Conservation (phyloP, 2,329 filamentous ascomycete species). For the Aquanectria penicillioides region DNA sequence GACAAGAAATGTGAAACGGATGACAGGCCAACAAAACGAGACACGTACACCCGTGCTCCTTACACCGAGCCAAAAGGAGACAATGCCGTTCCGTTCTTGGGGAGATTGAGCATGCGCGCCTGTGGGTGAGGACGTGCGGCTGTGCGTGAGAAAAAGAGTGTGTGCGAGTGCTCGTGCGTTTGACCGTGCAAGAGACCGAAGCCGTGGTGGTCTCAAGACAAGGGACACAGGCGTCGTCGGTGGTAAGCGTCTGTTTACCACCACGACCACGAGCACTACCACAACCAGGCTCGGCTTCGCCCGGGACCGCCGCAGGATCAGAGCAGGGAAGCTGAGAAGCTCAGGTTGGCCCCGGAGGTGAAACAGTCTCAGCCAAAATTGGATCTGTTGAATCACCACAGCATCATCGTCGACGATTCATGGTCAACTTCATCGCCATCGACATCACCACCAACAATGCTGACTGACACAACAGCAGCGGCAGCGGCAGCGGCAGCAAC, state of each 20-base stretch:
- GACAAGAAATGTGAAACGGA: conserved; percentile 37
- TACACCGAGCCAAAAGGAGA: conserved; percentile 26
- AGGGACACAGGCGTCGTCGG: background rate
- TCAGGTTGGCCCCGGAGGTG: conserved; percentile 30
- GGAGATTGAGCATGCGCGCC: conserved; percentile 33
- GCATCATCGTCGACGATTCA: conserved; percentile 12
- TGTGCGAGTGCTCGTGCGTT: conserved; percentile 29
- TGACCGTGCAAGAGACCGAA: conserved; percentile 25
- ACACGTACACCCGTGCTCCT: conserved; percentile 32
- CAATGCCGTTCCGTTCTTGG: conserved; percentile 29
- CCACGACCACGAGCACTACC: too few species aligned
- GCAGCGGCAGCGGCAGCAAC: too few species aligned
- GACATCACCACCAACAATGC: background rate
- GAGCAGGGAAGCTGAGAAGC: conserved; percentile 25
- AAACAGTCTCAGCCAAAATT: conserved; percentile 37
- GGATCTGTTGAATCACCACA: conserved; percentile 21
- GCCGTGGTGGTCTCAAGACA: conserved; percentile 17
- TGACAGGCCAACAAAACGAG: conserved; percentile 35
- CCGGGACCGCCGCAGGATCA: conserved; percentile 30
- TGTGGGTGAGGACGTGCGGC: conserved; percentile 17
- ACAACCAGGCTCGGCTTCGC: conserved; percentile 22
- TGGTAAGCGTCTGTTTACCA: conserved; percentile 10
- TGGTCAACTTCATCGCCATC: conserved; percentile 24
- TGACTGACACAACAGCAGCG: conserved; percentile 13
- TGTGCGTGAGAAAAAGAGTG: conserved; percentile 14